Evolutionary conservation across 208 protist species (phyloP), one percentile per base, ranked within the genome.

Genomic region (Herpetomonas tarakana): DNA sequence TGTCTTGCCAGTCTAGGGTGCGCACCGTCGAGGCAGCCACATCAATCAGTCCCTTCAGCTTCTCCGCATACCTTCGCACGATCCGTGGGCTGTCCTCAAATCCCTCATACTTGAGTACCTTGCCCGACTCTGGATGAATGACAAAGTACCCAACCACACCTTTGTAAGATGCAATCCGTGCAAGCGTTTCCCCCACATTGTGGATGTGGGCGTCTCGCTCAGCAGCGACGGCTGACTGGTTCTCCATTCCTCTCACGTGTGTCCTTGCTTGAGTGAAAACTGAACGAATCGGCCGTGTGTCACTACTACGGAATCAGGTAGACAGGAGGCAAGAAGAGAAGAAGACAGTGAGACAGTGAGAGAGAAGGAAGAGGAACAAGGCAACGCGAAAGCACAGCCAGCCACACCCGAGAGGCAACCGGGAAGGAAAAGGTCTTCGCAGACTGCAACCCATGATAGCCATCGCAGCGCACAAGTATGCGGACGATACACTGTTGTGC

Each of bases 121-220:
- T 76, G 12, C 80, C 80, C 25, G 66, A 75, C 28, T 60, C 28
- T 7, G 88, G 84, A 45, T 94, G 76, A 18, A 91, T 71, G 25
- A 94, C 76, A 55, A 92, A 69, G 70, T 87, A 92, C 7, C 88
- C 88, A 29, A 91, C 70, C 2, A 94, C 88, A 25, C 88, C 88
- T 22, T 85, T 69, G 67, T 94, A 81, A 12, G 65, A 58, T 16
- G 78, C 71, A 52, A 94, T 94, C 22, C 87, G 77, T 26, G 74
- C 60, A 19, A 94, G 74, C 26, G 82, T 82, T 16, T 83, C 71
- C 52, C 90, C 77, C 26, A 91, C 80, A 26, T 72, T 84, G 22
- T 83, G 73, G 1, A 86, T 19, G 54, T 90, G 78, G 3, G 74
- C 76, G 38, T 86, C 75, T 11, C 71, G 80, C 62, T 93, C 83